Evolutionary conservation across 441 rosid genomes (phyloP).

Genomic region (Corymbia citriodora): DNA sequence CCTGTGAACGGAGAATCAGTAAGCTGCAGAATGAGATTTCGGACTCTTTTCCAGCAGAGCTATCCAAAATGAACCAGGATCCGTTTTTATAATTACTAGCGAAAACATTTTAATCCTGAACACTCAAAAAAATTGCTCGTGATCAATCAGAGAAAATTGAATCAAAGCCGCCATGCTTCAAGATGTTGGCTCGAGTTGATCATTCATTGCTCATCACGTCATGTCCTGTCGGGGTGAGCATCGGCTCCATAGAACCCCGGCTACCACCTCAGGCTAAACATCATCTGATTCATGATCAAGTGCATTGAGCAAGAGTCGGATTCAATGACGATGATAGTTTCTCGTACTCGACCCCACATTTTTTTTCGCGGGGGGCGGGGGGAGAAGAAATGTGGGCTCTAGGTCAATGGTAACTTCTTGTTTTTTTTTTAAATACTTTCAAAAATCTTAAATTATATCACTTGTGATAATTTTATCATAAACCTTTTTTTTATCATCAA

Average conservation of each 20-base stretch:
- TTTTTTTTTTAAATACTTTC: no score
- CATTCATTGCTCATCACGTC: neutral
- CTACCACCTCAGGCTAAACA: neutral
- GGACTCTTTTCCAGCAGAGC: neutral
- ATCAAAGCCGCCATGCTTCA: neutral
- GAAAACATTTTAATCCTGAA: neutral
- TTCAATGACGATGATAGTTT: neutral
- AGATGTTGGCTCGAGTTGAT: neutral
- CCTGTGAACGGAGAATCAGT: neutral
- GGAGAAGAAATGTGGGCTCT: no score
- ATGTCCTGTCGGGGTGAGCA: neutral
- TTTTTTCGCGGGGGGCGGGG: neutral
- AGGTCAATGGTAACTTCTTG: no score
- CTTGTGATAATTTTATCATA: no score
- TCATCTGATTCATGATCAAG: neutral
- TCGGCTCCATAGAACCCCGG: neutral
- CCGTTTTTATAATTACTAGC: neutral
- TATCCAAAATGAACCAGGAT: neutral
- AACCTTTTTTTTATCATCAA: no score
- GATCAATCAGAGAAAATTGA: neutral
- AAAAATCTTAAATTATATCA: no score
- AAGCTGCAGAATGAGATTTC: neutral
- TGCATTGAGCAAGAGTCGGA: neutral
- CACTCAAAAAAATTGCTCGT: neutral
- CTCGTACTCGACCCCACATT: neutral